Evolutionary conservation across 352 stramenopile genomes (phyloP), one percentile per base, ranked within the genome.

Genomic region (Globisporangium mamillatum): DNA sequence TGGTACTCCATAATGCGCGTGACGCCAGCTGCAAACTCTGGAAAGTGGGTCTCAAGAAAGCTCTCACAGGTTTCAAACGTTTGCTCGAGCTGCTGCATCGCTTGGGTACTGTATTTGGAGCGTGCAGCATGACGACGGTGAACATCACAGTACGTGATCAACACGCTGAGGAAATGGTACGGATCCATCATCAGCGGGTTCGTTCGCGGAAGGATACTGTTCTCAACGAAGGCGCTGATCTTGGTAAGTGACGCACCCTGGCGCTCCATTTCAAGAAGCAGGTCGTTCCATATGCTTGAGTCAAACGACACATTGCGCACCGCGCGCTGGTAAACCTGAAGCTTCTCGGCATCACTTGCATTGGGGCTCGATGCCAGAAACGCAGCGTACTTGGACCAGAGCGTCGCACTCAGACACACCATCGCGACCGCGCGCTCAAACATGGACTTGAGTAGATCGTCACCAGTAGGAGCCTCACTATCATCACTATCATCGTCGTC

Each of bases 251-350:
- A 63, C 5, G 38, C 24, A 0, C 27, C 46, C 22, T 57, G 29
- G 4, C 22, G 53, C 66, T 93, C 85, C 71, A 90, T 81, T 32
- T 77, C 75, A 32, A 90, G 63, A 48, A 93, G 34, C 52, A 81
- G 68, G 36, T 88, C 77, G 3, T 78, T 77, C 85, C 85, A 93
- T 5, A 76, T 63, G 25, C 57, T 67, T 20, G 85, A 88, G 61
- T 93, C 83, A 29, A 90, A 90, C 1, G 81, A 84, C 22, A 92
- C 74, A 57, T 93, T 93, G 9, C 81, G 81, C 44, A 88, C 77
- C 18, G 80, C 81, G 29, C 83, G 76, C 34, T 66, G 70, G 10
- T 27, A 61, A 22, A 91, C 34, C 16, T 63, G 74, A 4, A 71
- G 34, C 1, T 41, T 63, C 10, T 66, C 66, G 4, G 54, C 71